Percentiles rank a stretch among this genome's conserved stretches.
phyloP scores from a whole-genome alignment of 2,329 filamentous ascomycete species.

The Botryotinia globosa region DNA sequence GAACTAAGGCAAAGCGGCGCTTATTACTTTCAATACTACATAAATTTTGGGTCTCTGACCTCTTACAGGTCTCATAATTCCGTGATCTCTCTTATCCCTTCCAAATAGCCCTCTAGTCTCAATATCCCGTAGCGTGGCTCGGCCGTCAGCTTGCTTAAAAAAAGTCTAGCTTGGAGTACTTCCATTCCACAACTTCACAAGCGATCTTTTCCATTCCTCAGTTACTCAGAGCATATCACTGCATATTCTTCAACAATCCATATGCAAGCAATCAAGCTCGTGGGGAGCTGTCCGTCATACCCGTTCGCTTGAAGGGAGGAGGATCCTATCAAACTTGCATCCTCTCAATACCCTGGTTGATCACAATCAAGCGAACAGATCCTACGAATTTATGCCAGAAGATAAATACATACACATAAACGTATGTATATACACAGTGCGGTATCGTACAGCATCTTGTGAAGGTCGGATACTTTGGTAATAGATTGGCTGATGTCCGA shows the following conservation, averaged over 20 bases:
- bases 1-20: constrained; percentile 16
- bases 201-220: not conserved
- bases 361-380: constrained; percentile 8
- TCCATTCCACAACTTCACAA: not conserved
- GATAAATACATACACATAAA: not conserved
- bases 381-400: not conserved
- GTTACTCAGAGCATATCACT: not conserved
- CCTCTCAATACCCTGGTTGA: not conserved
- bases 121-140: not conserved
- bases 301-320: constrained; percentile 9
- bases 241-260: constrained; percentile 18
- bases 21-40: constrained; percentile 15
- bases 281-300: constrained; percentile 23
- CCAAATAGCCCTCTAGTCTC: not conserved
- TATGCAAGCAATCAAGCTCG: constrained; percentile 18
- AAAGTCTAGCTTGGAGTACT: not conserved
- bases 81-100: not conserved
- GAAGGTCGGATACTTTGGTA: not conserved
- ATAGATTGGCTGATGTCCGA: not conserved
- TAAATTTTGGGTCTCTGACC: not conserved
- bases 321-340: constrained; percentile 10
- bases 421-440: not conserved
- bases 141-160: constrained; percentile 8
- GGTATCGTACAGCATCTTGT: not conserved
- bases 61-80: not conserved